Conservation (phyloP, 257 asterid genomes). For the Primulina eburnea region DNA sequence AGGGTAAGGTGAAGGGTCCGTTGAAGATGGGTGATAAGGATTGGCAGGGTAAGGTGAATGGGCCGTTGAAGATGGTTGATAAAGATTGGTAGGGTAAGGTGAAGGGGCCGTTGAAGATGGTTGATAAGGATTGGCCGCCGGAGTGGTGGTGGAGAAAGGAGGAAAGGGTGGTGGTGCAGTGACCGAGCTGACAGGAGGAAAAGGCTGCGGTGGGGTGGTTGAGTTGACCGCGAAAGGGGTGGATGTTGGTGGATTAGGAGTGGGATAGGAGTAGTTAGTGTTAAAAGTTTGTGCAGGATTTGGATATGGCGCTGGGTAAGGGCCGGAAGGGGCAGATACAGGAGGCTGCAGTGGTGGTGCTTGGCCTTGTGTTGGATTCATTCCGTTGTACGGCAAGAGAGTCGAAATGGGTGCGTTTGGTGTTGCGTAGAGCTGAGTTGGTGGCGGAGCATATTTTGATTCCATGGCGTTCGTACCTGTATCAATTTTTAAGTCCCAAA, state of each 20-base stretch:
- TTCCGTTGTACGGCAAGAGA: slow-evolving; percentile 39
- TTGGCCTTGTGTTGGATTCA: slow-evolving; percentile 5
- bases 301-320: slow-evolving; percentile 17
- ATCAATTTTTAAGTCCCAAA: background rate
- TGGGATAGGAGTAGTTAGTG: slow-evolving; percentile 27
- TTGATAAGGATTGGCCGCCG: slow-evolving; percentile 10
- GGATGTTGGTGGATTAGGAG: slow-evolving; percentile 19
- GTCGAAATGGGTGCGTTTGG: slow-evolving; percentile 42
- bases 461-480: slow-evolving; percentile 12
- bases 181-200: background rate
- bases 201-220: slow-evolving; percentile 16
- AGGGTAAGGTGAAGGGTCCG: background rate
- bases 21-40: slow-evolving; percentile 12
- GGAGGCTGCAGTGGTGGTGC: slow-evolving; percentile 16
- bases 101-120: too few species aligned
- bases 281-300: slow-evolving; percentile 16
- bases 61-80: background rate
- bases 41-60: background rate
- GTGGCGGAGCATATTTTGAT: slow-evolving; percentile 23
- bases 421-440: slow-evolving; percentile 31
- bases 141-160: slow-evolving; percentile 24
- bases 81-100: background rate
- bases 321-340: background rate
- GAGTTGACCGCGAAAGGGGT: slow-evolving; percentile 30
- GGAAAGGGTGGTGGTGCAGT: slow-evolving; percentile 37